These are phyloP conservation scores for Tricharina praecox DNA, from an alignment of 495 filamentous ascomycete genomes.

Conservation along the genomic window DNA sequence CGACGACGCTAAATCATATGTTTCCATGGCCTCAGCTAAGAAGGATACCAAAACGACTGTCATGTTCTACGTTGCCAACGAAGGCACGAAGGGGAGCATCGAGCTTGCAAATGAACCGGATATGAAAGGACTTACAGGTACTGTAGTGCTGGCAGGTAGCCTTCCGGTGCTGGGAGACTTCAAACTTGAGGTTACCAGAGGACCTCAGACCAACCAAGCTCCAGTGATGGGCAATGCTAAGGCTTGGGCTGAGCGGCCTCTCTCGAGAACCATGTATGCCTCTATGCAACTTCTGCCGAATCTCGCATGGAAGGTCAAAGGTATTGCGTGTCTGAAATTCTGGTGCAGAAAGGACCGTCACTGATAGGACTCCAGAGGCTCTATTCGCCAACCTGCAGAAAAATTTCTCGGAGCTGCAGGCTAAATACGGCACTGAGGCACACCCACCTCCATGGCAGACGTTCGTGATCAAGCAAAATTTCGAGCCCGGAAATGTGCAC, in stretches of 20 bases:
- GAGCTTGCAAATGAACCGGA: constrained; percentile 20
- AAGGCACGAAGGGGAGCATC: constrained; percentile 38
- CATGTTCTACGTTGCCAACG: constrained; percentile 62
- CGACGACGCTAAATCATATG: not conserved
- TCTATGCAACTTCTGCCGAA: constrained; percentile 51
- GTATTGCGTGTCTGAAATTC: constrained; percentile 25
- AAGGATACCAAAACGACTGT: constrained; percentile 53
- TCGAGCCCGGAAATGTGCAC: constrained; percentile 65
- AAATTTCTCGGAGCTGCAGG: constrained; percentile 49
- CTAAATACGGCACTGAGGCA: constrained; percentile 51
- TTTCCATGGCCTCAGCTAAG: constrained; percentile 6
- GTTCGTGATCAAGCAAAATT: constrained; percentile 56
- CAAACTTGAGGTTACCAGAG: constrained; percentile 59
- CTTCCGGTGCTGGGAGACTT: constrained; percentile 69
- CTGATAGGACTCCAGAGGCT: constrained; percentile 12
- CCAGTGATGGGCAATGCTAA: constrained; percentile 43
- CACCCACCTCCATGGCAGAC: constrained; percentile 71
- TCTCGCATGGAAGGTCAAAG: constrained; percentile 72
- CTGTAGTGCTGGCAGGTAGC: constrained; percentile 59
- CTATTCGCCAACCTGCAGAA: constrained; percentile 46
- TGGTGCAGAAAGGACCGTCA: not conserved
- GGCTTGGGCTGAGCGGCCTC: constrained; percentile 51
- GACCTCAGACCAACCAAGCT: constrained; percentile 40
- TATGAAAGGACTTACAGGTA: constrained; percentile 43
- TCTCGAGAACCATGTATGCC: constrained; percentile 58